Base-by-base conservation (phyloP, 78 protist species). In the Emiliania huxleyi region DNA sequence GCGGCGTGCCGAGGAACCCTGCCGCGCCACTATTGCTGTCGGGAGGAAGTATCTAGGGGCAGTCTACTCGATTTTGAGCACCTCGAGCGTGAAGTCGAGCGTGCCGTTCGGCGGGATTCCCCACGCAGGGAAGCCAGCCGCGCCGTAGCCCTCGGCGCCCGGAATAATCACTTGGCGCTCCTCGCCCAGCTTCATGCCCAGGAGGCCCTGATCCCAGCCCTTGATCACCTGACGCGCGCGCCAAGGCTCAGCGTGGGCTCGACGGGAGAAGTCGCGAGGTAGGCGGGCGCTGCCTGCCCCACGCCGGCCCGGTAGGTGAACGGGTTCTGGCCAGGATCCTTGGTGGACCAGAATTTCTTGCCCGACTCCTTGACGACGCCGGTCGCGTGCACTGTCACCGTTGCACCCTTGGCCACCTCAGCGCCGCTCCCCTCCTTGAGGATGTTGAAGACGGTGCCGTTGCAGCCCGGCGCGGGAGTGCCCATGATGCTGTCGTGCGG, bases 321-420 rank as follows among this genome's bases (percentile, higher is more conserved):
- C 8, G 81, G 81, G 25, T 8, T 4, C 81, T 71, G 81, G 23
- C 81, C 81, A 5, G 81, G 81, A 43, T 71, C 81, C 22, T 71
- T 33, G 22, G 87, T 79, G 52, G 2, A 35, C 93, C 93, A 90
- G 69, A 90, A 90, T 69, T 69, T 90, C 71, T 90, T 71, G 69
- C 93, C 93, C 38, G 93, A 46, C 93, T 90, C 87, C 45, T 71
- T 71, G 69, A 90, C 87, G 25, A 45, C 71, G 23, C 93, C 93
- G 25, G 93, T 90, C n/a, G 93, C 93, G n/a, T 90, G 93, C 49
- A 90, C 93, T 4, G 85, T 71, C 69, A 90, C 92, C 12, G 77
- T 42, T 23, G 45, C 1, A 19, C 92, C 92, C 83, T 90, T 90
- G 25, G 3, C 18, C 44, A 75, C 84, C 38, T 5, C 42, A 2